phyloP scores from a whole-genome alignment of 202 grass and related monocot genomes.

The Musa balbisiana region DNA sequence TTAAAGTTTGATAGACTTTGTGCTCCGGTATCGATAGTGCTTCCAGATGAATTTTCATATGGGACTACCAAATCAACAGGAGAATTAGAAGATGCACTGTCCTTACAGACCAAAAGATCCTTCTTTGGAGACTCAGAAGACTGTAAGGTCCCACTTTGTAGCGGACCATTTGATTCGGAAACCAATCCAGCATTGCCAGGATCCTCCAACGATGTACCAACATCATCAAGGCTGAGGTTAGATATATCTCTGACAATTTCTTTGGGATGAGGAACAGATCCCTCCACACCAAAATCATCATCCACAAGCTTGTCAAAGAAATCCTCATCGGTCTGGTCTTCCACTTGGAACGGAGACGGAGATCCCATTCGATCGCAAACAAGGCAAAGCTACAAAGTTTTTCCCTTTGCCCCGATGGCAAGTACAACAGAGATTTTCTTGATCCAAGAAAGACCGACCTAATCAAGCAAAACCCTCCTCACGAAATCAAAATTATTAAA shows the following conservation, averaged over 20 bases:
- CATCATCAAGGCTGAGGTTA: constrained; percentile 26
- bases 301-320: constrained; percentile 92
- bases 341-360: constrained; percentile 31
- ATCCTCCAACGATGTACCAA: constrained; percentile 20
- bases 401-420: no score
- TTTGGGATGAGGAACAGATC: constrained; percentile 18
- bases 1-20: constrained; percentile 26
- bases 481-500: background rate
- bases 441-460: background rate
- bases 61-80: background rate
- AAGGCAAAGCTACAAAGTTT: background rate
- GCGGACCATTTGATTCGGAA: background rate
- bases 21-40: constrained; percentile 24
- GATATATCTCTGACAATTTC: constrained; percentile 26
- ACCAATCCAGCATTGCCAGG: constrained; percentile 1
- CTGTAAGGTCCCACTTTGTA: background rate
- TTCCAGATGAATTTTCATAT: background rate
- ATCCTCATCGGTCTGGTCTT: constrained; percentile 85
- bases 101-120: constrained; percentile 15
- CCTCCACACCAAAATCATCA: constrained; percentile 42
- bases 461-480: background rate
- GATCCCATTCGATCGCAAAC: constrained; percentile 24
- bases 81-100: background rate
- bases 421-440: background rate
- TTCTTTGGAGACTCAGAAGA: background rate